phyloP scores from a whole-genome alignment of 2,329 filamentous ascomycete genomes.

The Aspergillus sergii region DNA sequence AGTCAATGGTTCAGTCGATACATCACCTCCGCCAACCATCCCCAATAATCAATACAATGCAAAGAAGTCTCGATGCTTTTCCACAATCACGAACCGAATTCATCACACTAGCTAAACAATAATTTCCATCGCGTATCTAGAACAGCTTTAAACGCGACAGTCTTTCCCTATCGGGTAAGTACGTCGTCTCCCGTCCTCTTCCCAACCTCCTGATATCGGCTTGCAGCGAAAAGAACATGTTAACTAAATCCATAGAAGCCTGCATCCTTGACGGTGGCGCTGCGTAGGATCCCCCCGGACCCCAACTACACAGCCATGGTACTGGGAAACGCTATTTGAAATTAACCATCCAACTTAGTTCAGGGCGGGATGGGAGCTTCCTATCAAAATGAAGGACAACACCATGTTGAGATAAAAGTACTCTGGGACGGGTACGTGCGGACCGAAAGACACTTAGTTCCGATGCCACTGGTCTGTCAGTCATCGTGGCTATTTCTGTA shows the following conservation, averaged over 20 bases:
- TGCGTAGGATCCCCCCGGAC: background rate
- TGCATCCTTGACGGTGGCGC: background rate
- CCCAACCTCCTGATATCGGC: background rate
- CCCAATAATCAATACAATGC: background rate
- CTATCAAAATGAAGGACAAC: background rate
- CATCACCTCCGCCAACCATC: background rate
- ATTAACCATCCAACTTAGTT: background rate
- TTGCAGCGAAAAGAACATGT: background rate
- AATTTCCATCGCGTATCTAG: background rate
- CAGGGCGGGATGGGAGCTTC: background rate
- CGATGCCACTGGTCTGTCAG: background rate
- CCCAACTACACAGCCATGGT: background rate
- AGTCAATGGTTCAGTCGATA: background rate
- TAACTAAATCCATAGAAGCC: background rate
- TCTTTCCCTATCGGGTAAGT: background rate
- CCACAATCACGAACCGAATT: background rate
- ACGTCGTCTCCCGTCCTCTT: background rate
- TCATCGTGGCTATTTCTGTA: background rate
- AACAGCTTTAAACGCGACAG: background rate
- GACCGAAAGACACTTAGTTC: background rate
- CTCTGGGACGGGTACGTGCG: background rate
- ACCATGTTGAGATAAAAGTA: background rate
- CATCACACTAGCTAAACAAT: background rate
- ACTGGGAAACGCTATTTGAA: conserved; percentile 1
- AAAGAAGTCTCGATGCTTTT: background rate